Evolutionary conservation across 2,329 filamentous ascomycete genomes (phyloP).

Genomic region (Niveomyces coronatus): DNA sequence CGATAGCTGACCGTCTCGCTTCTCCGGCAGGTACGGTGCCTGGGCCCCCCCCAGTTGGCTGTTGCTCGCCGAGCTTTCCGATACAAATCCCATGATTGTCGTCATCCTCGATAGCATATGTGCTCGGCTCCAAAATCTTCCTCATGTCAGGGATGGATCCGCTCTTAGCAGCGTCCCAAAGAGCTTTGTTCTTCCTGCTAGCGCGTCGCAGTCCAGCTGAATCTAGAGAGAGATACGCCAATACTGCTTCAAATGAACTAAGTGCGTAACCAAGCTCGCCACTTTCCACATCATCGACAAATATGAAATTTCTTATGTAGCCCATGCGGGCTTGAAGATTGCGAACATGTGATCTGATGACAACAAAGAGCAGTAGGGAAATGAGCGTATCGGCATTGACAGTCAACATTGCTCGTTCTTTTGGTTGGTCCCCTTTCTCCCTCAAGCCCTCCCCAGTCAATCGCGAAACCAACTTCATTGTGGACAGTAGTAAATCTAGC

Average conservation of each 20-base stretch:
- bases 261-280: slow-evolving; percentile 94
- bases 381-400: slow-evolving; percentile 85
- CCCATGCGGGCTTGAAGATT: slow-evolving; percentile 78
- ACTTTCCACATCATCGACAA: slow-evolving; percentile 93
- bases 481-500: slow-evolving; percentile 69
- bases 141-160: slow-evolving; percentile 68
- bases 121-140: slow-evolving; percentile 66
- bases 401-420: slow-evolving; percentile 47
- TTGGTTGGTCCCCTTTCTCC: slow-evolving; percentile 23
- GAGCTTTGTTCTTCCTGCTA: slow-evolving; percentile 70
- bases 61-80: slow-evolving; percentile 28
- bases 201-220: slow-evolving; percentile 73
- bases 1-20: slow-evolving; percentile 35
- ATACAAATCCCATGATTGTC: slow-evolving; percentile 31
- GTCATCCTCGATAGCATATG: slow-evolving; percentile 35
- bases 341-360: slow-evolving; percentile 81
- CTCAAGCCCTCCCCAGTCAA: slow-evolving; percentile 37
- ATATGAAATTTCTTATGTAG: slow-evolving; percentile 98
- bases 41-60: slow-evolving; percentile 38
- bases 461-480: slow-evolving; percentile 73
- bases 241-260: slow-evolving; percentile 89
- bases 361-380: slow-evolving; percentile 79
- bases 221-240: slow-evolving; percentile 77
- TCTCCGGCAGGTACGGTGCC: slow-evolving; percentile 33
- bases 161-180: slow-evolving; percentile 80